Base-by-base conservation (phyloP, 202 grass and related monocot genomes). In the Panicum virgatum region DNA sequence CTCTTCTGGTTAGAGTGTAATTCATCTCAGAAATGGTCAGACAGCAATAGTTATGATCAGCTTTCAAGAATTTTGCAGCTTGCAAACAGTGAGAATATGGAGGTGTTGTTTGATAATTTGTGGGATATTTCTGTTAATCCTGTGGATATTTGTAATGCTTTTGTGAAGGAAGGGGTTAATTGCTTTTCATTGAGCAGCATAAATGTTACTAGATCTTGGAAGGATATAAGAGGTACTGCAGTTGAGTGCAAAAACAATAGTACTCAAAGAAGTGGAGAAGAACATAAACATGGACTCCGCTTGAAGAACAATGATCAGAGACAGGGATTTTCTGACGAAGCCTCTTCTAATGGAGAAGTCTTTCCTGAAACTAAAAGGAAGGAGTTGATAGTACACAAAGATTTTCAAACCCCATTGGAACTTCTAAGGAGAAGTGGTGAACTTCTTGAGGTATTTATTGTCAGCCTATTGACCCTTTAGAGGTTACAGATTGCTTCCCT, bases 371-470 rank as follows among this genome's bases (percentile, higher is more conserved):
- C 92, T 72, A 91, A 80, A 92, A 82, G 78, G 36, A 88, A 88
- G 65, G 59, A 82, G 76, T 77, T 82, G 66, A 91, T 58, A 36
- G 65, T n/a, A 50, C 51, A 82, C 67, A 80, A 81, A 27, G 84
- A 77, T 63, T 98, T 98, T 84, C 42, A 85, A 65, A 93, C 74
- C 37, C 90, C 95, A 82, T 95, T 59, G 64, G 95, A 98, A 84
- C 79, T 94, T 79, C 34, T 90, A 50, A 93, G 83, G 80, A 92
- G 95, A 95, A 92, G 66, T 52, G 95, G 95, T 48, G 95, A 98
- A 72, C 95, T 98, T 74, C 81, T 98, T 67, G 92, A 98, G 95
- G 95, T 98, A 98, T 78, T 83, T 54, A 59, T 37, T 43, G 14
- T 68, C 12, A 52, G 68, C 54, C 48, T 84, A 77, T 82, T 77